phyloP scores from a whole-genome alignment of 1,284 basidiomycete species.

The Ustilago xerochloae region DNA sequence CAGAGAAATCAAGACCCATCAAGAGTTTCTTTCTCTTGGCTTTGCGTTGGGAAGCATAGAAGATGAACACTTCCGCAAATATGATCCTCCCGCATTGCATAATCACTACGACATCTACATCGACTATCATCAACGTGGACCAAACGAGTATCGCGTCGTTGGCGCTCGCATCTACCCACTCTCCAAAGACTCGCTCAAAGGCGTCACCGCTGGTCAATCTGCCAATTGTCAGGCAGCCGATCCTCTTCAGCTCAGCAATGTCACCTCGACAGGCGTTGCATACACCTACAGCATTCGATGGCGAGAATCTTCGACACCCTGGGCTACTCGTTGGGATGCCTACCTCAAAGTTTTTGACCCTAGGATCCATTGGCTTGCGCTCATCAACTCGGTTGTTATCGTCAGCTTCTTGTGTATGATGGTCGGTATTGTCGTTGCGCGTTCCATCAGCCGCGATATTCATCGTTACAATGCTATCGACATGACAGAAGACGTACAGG shows the following conservation, averaged over 20 bases:
- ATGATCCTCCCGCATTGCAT: conserved; percentile 61
- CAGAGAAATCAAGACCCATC: conserved; percentile 64
- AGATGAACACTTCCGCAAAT: conserved; percentile 68
- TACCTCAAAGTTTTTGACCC: conserved; percentile 72
- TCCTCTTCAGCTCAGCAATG: conserved; percentile 70
- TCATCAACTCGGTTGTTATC: conserved; percentile 84
- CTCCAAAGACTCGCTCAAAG: conserved; percentile 51
- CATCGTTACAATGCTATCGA: conserved; percentile 96
- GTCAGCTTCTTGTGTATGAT: conserved; percentile 82
- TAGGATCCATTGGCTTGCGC: conserved; percentile 79
- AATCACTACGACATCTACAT: conserved; percentile 67
- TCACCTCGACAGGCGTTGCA: conserved; percentile 76
- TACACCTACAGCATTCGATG: conserved; percentile 92
- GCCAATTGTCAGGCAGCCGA: conserved; percentile 50
- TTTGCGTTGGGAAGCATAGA: conserved; percentile 67
- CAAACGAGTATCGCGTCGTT: conserved; percentile 64
- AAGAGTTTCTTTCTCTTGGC: conserved; percentile 73
- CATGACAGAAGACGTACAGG: conserved; percentile 92
- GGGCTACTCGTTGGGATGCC: conserved; percentile 95
- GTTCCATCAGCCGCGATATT: conserved; percentile 90
- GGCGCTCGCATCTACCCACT: conserved; percentile 64
- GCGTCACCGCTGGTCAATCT: conserved; percentile 12
- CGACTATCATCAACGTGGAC: conserved; percentile 62
- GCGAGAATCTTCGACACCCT: conserved; percentile 79
- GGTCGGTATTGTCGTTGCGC: conserved; percentile 89